A percentile compares a stretch with the other conserved stretches of the same genome.
phyloP scores from a whole-genome alignment of 352 stramenopile genomes.

The Phytophthora idaei region DNA sequence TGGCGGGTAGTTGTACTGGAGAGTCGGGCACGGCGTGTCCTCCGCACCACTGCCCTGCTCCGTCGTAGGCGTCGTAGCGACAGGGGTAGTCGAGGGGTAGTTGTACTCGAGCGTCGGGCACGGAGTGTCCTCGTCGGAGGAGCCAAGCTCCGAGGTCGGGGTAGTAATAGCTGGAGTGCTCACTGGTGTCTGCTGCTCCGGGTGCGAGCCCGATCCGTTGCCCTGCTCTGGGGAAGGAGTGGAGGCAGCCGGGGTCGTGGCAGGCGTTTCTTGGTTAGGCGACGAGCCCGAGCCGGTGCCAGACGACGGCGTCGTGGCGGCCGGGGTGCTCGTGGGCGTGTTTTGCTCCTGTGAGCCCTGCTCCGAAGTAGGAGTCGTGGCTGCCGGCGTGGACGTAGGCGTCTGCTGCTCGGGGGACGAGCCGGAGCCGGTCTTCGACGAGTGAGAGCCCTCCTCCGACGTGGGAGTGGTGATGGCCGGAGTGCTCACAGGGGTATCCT shows the following conservation, averaged over 20 bases:
- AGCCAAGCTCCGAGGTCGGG: constrained; percentile 15
- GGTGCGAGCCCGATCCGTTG: constrained; percentile 13
- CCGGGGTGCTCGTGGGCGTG: not conserved
- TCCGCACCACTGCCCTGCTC: constrained; percentile 8
- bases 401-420: constrained; percentile 16
- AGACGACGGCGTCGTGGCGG: not conserved
- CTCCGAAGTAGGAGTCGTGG: no score
- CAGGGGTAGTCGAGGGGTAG: constrained; percentile 20
- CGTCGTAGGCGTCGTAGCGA: not conserved
- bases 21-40: constrained; percentile 17
- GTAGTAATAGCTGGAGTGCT: constrained; percentile 15
- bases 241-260: constrained; percentile 3
- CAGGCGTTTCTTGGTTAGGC: constrained; percentile 8
- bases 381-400: constrained; percentile 13
- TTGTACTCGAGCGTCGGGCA: constrained; percentile 38
- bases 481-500: constrained; percentile 3
- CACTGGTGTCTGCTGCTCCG: constrained; percentile 6
- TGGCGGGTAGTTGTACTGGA: constrained; percentile 39
- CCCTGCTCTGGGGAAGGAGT: constrained; percentile 11
- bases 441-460: constrained; percentile 5
- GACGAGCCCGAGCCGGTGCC: constrained; percentile 11
- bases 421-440: no score
- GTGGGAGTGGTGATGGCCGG: not conserved
- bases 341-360: no score
- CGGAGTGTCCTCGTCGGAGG: constrained; percentile 25